Base-by-base conservation (phyloP, 306 rosid species). In the Gleditsia sinensis region DNA sequence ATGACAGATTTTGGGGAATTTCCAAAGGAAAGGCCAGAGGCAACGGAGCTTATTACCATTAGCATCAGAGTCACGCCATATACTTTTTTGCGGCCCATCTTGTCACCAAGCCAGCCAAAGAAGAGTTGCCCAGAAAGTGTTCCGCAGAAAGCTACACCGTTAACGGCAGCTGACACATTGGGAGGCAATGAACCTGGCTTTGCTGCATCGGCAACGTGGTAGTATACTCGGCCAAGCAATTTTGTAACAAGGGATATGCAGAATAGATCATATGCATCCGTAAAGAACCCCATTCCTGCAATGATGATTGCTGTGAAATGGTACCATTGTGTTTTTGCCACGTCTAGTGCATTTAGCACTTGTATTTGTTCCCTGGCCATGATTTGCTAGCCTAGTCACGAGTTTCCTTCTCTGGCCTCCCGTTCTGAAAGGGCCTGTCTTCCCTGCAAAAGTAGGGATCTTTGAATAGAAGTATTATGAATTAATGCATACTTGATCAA, bases 201-300 rank as follows among this genome's bases (percentile, higher is more conserved):
- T 9, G 13, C 27, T 0, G 97, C 77, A 0, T 81, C 87, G 1
- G 84, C 95, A 14, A 84, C 91, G 0, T 86, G 95, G 71, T 91
- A 91, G 69, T 91, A 91, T 23, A 91, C 79, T 40, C 97, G 86
- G 16, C 97, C 97, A 0, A 91, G 95, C 75, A 91, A 82, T 74
- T 91, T 91, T 12, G 97, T 91, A 3, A 91, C 92, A 5, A 91
- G 84, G 1, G 97, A 89, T 43, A 91, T 21, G 28, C 93, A 88
- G 79, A 92, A 92, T 19, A 92, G 83, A 74, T 92, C 96, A 36
- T 89, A 92, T 25, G 97, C 96, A 76, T 92, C 97, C 0, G 97
- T 92, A 85, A 92, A 92, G 70, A 92, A 92, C 5, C 97, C 97
- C 97, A 92, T 92, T 75, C 96, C 97, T 23, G 97, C 91, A 24